phyloP scores from a whole-genome alignment of 1,284 basidiomycete species.

The Heterobasidion occidentale region DNA sequence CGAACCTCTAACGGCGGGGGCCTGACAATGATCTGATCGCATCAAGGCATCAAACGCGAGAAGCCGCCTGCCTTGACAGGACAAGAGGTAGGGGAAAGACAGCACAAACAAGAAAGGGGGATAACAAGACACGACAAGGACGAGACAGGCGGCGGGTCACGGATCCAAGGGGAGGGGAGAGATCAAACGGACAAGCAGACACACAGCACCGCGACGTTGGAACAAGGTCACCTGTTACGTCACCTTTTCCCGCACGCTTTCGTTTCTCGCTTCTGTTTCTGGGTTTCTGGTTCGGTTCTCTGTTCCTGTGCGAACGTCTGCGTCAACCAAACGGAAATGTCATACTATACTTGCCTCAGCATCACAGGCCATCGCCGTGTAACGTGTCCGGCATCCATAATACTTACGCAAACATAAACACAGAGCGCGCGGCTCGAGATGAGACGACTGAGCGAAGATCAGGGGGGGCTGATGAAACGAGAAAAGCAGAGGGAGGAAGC shows the following conservation, averaged over 20 bases:
- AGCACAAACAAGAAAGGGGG: too few relatives aligned
- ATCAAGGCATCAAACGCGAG: too few relatives aligned
- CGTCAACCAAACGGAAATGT: not conserved
- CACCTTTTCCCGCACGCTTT: not conserved
- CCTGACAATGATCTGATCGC: too few relatives aligned
- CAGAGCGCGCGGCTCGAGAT: not conserved
- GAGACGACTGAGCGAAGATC: not conserved
- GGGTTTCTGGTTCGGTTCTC: not conserved
- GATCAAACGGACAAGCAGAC: not conserved
- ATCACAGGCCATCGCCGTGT: not conserved
- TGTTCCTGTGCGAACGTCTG: not conserved
- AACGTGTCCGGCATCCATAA: not conserved
- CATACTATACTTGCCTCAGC: slow-evolving; percentile 7
- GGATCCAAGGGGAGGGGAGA: not conserved
- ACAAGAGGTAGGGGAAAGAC: too few relatives aligned
- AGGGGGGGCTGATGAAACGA: slow-evolving; percentile 5
- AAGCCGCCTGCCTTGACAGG: too few relatives aligned
- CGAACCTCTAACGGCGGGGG: too few relatives aligned
- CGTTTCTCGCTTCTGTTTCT: not conserved
- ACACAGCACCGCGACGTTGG: not conserved
- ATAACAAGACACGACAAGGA: not conserved
- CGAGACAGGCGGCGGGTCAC: not conserved
- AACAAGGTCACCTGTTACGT: too few relatives aligned
- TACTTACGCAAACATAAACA: slow-evolving; percentile 9
- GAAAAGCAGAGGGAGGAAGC: slow-evolving; percentile 1